Evolutionary conservation across 2,329 filamentous ascomycete species (phyloP), one percentile per base, ranked within the genome.

Genomic region (Dothistroma pini): DNA sequence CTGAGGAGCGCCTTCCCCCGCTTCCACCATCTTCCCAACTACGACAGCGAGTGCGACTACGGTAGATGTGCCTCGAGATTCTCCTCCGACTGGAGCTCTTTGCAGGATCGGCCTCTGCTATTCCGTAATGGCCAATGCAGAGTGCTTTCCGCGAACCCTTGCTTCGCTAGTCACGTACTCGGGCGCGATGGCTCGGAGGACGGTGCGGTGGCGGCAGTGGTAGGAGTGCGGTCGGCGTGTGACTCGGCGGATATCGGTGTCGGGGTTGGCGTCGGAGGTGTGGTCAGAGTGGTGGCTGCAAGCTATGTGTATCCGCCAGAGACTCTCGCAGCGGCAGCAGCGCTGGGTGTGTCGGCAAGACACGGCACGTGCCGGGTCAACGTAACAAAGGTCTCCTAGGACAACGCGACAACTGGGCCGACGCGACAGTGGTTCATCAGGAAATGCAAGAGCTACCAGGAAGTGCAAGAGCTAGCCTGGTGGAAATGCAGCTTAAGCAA

Each of bases 11-110:
- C 71, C 67, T 67, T 89, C 85, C 82, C 96, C 92, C 83, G 89
- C 89, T 86, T 97, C 93, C 83, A 95, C 93, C 93, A 97, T 97
- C 83, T 89, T 93, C 72, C 65, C 58, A 56, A 57, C 19, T 44
- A n/a, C 41, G 41, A 44, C 41, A n/a, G 41, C 41, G 11, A 38
- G 50, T 58, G 32, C 50, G 47, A 49, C 41, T 58, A 29, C 50
- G 3, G 2, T n/a, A 25, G 50, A 22, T 35, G 31, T 57, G 41
- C 38, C 55, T 57, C 44, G 29, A 50, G 34, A 31, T 29, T 19
- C 16, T 22, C 19, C n/a, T 25, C 16, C 7, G 21, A 44, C 47
- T 38, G 35, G 25, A 29, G 25, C 25, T 29, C 25, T 21, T 51
- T 57, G 21, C 38, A 44, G 34, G 56, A 44, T 50, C 11, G 31